Conservation (phyloP, 768 basidiomycete genomes). For the Phlebiopsis gigantea region DNA sequence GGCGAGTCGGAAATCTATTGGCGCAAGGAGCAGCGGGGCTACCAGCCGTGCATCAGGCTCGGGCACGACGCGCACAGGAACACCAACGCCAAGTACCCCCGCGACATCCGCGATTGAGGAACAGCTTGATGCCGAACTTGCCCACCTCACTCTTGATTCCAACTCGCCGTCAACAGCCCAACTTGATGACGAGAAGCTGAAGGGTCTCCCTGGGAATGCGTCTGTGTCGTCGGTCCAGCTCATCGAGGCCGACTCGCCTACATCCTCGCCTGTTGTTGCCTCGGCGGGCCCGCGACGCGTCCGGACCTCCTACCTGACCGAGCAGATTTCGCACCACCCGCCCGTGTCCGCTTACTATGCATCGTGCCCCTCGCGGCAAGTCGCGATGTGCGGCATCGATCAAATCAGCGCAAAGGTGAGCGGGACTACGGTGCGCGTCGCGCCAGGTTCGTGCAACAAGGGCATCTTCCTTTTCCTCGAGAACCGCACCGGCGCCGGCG, state of each 20-base stretch:
- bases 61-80: conserved; percentile 28
- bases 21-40: conserved; percentile 20
- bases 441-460: conserved; percentile 80
- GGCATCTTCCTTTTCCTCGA: conserved; percentile 82
- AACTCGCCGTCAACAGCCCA: not conserved
- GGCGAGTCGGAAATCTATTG: conserved; percentile 54
- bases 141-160: conserved; percentile 47
- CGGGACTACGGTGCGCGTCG: conserved; percentile 78
- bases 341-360: conserved; percentile 87
- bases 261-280: conserved; percentile 10
- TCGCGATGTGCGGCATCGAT: conserved; percentile 79
- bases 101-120: conserved; percentile 46
- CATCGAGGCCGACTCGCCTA: conserved; percentile 29
- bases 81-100: conserved; percentile 47
- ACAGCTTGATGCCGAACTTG: conserved; percentile 49
- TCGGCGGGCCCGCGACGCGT: conserved; percentile 31
- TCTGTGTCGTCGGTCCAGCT: conserved; percentile 26
- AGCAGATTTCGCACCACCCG: conserved; percentile 96
- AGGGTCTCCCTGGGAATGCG: conserved; percentile 21
- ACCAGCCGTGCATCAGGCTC: not conserved
- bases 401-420: conserved; percentile 93
- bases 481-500: conserved; percentile 45
- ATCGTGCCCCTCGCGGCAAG: conserved; percentile 61
- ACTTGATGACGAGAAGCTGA: not conserved
- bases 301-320: conserved; percentile 79